phyloP scores from a whole-genome alignment of 164 flowering plant species.

The Vitis rotundifolia region DNA sequence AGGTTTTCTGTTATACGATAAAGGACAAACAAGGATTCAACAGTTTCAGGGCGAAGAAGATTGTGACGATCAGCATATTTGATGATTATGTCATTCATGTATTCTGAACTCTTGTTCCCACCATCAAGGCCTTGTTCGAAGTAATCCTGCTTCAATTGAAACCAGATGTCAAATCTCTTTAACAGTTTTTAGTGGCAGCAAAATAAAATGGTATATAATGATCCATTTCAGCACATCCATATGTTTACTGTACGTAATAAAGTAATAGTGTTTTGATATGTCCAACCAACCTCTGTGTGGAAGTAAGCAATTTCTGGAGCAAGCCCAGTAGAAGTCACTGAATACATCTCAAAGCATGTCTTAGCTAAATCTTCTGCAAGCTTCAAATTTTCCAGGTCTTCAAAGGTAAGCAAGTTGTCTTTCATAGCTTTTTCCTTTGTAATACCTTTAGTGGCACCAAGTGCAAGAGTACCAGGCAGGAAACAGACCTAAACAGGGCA shows the following conservation, averaged over 20 bases:
- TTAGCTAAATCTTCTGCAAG: conserved; percentile 93
- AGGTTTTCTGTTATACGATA: conserved; percentile 88
- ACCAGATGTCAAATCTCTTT: conserved; percentile 7
- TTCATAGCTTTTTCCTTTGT: conserved; percentile 77
- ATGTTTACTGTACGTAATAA: background rate
- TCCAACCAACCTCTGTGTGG: conserved; percentile 59
- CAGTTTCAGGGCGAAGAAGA: conserved; percentile 98
- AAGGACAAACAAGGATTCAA: conserved; percentile 83
- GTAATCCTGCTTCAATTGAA: conserved; percentile 54
- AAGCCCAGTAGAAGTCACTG: conserved; percentile 93
- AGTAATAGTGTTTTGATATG: conserved; percentile 1
- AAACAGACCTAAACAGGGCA: conserved; percentile 77
- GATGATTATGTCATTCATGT: conserved; percentile 75
- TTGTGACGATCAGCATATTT: conserved; percentile 86
- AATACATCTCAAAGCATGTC: conserved; percentile 90
- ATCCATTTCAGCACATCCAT: background rate
- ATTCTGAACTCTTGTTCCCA: conserved; percentile 83
- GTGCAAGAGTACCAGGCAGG: conserved; percentile 95
- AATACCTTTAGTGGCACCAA: conserved; percentile 95
- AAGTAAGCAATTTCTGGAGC: conserved; percentile 98
- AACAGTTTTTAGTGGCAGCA: conserved; percentile 6
- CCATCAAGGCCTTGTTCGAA: conserved; percentile 78
- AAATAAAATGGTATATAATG: background rate
- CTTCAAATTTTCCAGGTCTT: conserved; percentile 85
- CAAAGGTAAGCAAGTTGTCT: conserved; percentile 65